Conservation (phyloP, 1,284 basidiomycete genomes). For the Sphaerobolus stellatus region DNA sequence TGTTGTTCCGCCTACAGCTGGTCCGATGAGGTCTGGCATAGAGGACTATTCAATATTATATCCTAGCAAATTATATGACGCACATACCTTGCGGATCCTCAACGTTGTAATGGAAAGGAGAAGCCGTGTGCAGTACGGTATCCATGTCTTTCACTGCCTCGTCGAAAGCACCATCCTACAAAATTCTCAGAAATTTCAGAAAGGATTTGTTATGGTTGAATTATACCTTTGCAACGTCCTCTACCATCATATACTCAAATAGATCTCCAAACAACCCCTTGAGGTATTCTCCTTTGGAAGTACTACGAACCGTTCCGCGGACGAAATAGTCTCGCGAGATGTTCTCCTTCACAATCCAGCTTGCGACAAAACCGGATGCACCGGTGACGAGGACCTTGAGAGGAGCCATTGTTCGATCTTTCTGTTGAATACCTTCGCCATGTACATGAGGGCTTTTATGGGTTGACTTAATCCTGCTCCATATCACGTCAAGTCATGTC, state of each 20-base stretch:
- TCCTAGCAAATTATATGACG: not conserved
- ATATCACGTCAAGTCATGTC: too few species aligned
- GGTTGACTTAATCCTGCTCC: too few species aligned
- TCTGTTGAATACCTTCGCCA: too few species aligned
- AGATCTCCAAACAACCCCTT: constrained; percentile 32
- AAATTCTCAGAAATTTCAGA: not conserved
- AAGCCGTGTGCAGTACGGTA: constrained; percentile 59
- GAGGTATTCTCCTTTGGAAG: constrained; percentile 49
- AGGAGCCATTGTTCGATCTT: too few species aligned
- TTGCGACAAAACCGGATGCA: constrained; percentile 43
- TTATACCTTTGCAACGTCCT: constrained; percentile 44
- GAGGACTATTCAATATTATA: too few species aligned
- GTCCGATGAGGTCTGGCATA: constrained; percentile 62
- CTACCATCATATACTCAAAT: constrained; percentile 44
- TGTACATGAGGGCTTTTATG: too few species aligned
- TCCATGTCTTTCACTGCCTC: constrained; percentile 67
- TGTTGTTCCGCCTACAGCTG: constrained; percentile 63
- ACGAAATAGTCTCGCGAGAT: constrained; percentile 49
- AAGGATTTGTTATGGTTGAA: not conserved
- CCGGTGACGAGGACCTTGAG: constrained; percentile 37
- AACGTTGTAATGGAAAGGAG: constrained; percentile 42
- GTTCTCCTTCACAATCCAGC: constrained; percentile 38
- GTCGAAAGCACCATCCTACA: constrained; percentile 64
- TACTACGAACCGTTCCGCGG: constrained; percentile 55
- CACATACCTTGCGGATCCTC: constrained; percentile 39